These are phyloP conservation scores for Hericium rajendrae DNA, from an alignment of 768 basidiomycete genomes.

Conservation along the genomic window DNA sequence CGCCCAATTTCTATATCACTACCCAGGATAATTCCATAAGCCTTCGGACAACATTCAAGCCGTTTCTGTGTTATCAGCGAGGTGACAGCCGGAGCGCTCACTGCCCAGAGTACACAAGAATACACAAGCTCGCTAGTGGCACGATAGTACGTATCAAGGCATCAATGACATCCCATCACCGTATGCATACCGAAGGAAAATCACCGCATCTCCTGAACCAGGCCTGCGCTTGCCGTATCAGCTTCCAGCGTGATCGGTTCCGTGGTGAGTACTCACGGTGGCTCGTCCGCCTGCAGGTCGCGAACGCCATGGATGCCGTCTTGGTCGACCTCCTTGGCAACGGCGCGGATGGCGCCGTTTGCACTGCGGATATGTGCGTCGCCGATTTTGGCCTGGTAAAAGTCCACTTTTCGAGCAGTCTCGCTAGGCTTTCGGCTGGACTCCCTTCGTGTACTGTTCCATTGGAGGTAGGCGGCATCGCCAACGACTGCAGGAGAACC, in stretches of 20 bases:
- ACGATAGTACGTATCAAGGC: slow-evolving; percentile 6
- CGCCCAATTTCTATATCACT: too few species aligned
- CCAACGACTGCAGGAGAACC: slow-evolving; percentile 26
- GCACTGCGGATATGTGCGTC: slow-evolving; percentile 36
- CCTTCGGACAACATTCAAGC: too few species aligned
- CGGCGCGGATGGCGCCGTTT: slow-evolving; percentile 44
- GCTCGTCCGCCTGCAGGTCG: slow-evolving; percentile 26
- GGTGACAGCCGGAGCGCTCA: not conserved
- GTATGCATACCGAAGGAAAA: slow-evolving; percentile 12
- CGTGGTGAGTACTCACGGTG: slow-evolving; percentile 32
- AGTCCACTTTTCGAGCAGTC: slow-evolving; percentile 34
- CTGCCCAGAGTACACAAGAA: not conserved
- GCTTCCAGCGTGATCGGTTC: not conserved
- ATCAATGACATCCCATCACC: slow-evolving; percentile 14
- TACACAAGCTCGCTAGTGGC: not conserved
- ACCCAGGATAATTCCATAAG: too few species aligned
- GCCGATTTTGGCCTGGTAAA: slow-evolving; percentile 45
- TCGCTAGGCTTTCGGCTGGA: slow-evolving; percentile 27
- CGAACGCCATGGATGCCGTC: slow-evolving; percentile 43
- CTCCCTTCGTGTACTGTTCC: slow-evolving; percentile 17
- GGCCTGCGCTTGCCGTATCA: not conserved
- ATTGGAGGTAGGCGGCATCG: slow-evolving; percentile 9
- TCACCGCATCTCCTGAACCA: slow-evolving; percentile 7
- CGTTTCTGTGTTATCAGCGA: too few species aligned
- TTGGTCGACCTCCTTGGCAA: slow-evolving; percentile 52